phyloP scores from a whole-genome alignment of 2,329 filamentous ascomycete genomes.

The Phialocephala sp. region DNA sequence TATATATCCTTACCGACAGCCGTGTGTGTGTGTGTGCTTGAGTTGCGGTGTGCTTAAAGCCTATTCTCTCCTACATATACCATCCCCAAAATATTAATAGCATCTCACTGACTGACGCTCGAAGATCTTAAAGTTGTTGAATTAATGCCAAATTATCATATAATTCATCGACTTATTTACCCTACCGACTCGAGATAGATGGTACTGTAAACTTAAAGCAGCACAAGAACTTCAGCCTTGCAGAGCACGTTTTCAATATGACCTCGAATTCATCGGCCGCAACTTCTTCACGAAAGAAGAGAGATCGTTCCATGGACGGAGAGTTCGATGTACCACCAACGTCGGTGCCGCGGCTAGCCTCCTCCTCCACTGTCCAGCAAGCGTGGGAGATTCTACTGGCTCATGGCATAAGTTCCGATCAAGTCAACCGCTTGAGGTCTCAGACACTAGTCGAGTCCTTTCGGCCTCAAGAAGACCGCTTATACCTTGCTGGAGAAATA shows the following conservation, averaged over 20 bases:
- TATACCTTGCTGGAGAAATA: neutral
- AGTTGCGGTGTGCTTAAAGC: neutral
- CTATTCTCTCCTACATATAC: neutral
- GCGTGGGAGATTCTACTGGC: conserved; percentile 11
- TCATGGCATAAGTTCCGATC: neutral
- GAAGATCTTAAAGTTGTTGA: neutral
- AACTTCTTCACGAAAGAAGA: neutral
- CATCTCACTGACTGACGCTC: neutral
- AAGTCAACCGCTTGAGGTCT: neutral
- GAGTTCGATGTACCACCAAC: neutral
- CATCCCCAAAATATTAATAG: neutral
- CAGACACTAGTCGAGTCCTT: no score
- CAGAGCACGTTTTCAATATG: neutral
- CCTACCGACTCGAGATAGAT: neutral
- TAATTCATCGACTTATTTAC: neutral
- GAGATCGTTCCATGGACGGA: neutral
- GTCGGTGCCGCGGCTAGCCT: neutral
- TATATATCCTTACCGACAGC: neutral
- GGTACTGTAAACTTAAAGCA: neutral
- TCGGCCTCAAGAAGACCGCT: neutral
- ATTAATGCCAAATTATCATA: neutral
- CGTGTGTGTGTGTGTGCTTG: neutral
- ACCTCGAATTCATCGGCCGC: neutral
- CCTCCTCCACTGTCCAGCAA: conserved; percentile 3
- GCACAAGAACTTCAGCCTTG: neutral